Conservation (phyloP, 2,329 filamentous ascomycete species). For the Phialophora macrospora region DNA sequence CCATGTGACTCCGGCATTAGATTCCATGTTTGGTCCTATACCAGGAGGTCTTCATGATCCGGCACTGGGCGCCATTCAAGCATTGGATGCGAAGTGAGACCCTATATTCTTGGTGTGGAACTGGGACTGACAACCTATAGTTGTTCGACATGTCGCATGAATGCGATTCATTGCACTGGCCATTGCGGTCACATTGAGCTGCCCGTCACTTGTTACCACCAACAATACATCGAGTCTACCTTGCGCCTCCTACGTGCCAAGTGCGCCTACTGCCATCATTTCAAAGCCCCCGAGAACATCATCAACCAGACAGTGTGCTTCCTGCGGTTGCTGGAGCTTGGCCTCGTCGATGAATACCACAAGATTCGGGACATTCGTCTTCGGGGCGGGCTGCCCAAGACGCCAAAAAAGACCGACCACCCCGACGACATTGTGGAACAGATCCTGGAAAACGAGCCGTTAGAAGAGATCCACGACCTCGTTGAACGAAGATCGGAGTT, state of each 20-base stretch:
- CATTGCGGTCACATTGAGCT: slow-evolving; percentile 96
- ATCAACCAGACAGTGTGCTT: slow-evolving; percentile 83
- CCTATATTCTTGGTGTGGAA: not conserved
- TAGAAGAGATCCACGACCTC: slow-evolving; percentile 57
- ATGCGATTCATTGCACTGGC: slow-evolving; percentile 80
- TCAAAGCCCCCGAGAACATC: slow-evolving; percentile 77
- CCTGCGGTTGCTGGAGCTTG: slow-evolving; percentile 81
- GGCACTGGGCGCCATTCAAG: slow-evolving; percentile 83
- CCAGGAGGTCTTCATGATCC: slow-evolving; percentile 91
- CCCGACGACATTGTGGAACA: slow-evolving; percentile 31
- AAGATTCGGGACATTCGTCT: slow-evolving; percentile 56
- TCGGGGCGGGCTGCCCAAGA: slow-evolving; percentile 40
- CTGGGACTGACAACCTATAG: slow-evolving; percentile 52
- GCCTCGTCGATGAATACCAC: slow-evolving; percentile 69
- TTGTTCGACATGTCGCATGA: slow-evolving; percentile 90
- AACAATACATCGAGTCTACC: slow-evolving; percentile 93
- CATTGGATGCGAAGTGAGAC: slow-evolving; percentile 34
- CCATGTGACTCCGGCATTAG: slow-evolving; percentile 91
- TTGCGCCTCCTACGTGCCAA: slow-evolving; percentile 82
- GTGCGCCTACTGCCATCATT: slow-evolving; percentile 87
- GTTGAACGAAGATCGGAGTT: slow-evolving; percentile 67
- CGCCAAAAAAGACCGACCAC: slow-evolving; percentile 9
- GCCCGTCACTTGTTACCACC: slow-evolving; percentile 90
- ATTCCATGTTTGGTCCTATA: slow-evolving; percentile 84
- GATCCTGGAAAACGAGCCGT: slow-evolving; percentile 56